Evolutionary conservation across 1,284 basidiomycete species (phyloP), one percentile per base, ranked within the genome.

Genomic region (Moesziomyces antarcticus): DNA sequence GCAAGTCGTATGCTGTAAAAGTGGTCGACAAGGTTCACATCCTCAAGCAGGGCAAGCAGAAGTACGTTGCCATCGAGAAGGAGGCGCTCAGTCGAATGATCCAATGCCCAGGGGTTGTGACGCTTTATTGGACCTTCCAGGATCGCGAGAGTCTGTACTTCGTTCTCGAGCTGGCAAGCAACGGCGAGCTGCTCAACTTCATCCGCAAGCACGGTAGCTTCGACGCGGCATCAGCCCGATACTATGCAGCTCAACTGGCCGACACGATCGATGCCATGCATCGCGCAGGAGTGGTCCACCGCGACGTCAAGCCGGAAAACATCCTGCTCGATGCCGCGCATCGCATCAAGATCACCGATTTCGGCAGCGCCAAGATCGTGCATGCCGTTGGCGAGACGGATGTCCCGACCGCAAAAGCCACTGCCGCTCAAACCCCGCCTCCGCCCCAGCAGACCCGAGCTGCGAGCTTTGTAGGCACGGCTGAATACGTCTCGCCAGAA

Each of bases 401-500:
- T 1, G n/a, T 40, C 14, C 4, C 41, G 20, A 16, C 37, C 6
- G 14, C 11, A 3, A 11, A 41, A 44, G 30, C 37, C 27, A n/a
- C 25, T 9, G 43, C 65, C 8, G 10, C 33, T 8, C 41, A 33
- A 21, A 24, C 20, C 22, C 30, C 54, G 5, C 24, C 58, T 4
- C 27, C 51, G 40, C 22, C 13, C 5, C 44, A 37, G 45, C 37
- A 11, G 44, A 35, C 48, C 5, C 35, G 71, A 24, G 87, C 91
- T 13, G 90, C 89, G 70, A 94, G 93, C 0, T 99, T 97, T 85
- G 97, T 99, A 22, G 96, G 96, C 11, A 97, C 95, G 1, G 93
- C 96, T 0, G 94, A 97, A 78, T 99, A 98, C 82, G 92, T 97
- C 62, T 91, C 92, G 11, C 96, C 96, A 0, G 96, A 99, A 85